Evolutionary conservation across 805 yeast species (phyloP), one percentile per base, ranked within the genome.

Genomic region (Saccharomyces paradoxus): DNA sequence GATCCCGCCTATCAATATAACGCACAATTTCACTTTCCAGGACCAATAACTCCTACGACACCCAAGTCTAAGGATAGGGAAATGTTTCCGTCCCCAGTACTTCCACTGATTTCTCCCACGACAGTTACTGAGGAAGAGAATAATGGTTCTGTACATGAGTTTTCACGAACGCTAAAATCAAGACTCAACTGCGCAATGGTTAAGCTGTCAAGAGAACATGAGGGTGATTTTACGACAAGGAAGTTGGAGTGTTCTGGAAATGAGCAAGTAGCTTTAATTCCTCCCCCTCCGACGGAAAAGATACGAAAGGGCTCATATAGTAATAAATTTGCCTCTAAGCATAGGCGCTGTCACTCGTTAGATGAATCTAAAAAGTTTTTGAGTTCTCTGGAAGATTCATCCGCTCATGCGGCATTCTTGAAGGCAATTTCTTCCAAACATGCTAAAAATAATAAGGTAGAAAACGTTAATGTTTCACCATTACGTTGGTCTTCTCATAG

Each of bases 101-200:
- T 68, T 1, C 61, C 63, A 49, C 57, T 68, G 50, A 65, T 63
- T 53, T 65, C 69, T 4, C 71, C 72, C n/a, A 60, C 44, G 8
- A 24, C 44, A 4, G 22, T 37, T 21, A 53, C 55, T 2, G 54
- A 52, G 47, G 58, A 59, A 50, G 68, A 58, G 21, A 64, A 61
- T 12, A 64, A 61, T 32, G 72, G 72, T 41, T 76, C 77, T 7
- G 73, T 74, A 9, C 65, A 75, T 49, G 73, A 72, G 50, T 67
- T 74, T 21, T 74, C 78, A 0, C 66, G 71, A 21, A 71, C 70
- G 55, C 62, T 75, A 37, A 72, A 71, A 54, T 71, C 77, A 12
- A 64, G 77, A 53, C 60, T 75, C 17, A 73, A 71, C 53, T 72
- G 74, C 59, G 78, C 78, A 1, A 67, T 71, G 58, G 71, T 73